A percentile compares a stretch with the other conserved stretches of the same genome.
phyloP scores from a whole-genome alignment of 768 basidiomycete genomes.

The Hypsizygus marmoreus region DNA sequence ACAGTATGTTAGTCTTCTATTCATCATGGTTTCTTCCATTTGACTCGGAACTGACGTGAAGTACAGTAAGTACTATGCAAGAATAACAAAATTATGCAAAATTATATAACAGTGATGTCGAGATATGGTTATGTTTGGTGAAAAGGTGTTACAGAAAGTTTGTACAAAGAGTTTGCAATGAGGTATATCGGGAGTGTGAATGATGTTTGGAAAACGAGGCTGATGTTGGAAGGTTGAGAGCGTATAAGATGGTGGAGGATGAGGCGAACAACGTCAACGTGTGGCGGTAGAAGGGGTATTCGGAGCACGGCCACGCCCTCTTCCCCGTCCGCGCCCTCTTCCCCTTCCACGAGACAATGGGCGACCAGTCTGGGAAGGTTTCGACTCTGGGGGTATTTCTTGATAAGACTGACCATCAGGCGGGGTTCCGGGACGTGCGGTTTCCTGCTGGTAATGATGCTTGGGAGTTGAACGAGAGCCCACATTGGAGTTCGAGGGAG shows the following conservation, averaged over 20 bases:
- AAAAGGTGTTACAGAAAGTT: no score
- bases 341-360: constrained; percentile 37
- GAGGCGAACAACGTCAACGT: constrained; percentile 8
- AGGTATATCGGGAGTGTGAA: no score
- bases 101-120: no score
- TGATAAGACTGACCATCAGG: neutral
- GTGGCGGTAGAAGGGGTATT: constrained; percentile 5
- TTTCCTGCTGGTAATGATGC: neutral
- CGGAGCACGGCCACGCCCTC: constrained; percentile 19
- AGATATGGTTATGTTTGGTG: no score
- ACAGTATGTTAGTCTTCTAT: no score
- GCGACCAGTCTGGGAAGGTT: constrained; percentile 13
- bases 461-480: constrained; percentile 8
- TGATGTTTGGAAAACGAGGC: neutral
- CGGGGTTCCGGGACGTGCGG: neutral
- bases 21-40: no score
- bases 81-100: no score
- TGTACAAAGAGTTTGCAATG: no score
- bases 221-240: neutral
- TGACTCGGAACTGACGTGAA: no score
- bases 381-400: neutral
- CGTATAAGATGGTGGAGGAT: no score
- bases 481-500: no score
- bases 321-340: constrained; percentile 33
- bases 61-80: no score